A percentile compares a stretch with the other conserved stretches of the same genome.
Evolutionary conservation across 305 asterid genomes (phyloP).

Genomic region (Galium porrigens): DNA sequence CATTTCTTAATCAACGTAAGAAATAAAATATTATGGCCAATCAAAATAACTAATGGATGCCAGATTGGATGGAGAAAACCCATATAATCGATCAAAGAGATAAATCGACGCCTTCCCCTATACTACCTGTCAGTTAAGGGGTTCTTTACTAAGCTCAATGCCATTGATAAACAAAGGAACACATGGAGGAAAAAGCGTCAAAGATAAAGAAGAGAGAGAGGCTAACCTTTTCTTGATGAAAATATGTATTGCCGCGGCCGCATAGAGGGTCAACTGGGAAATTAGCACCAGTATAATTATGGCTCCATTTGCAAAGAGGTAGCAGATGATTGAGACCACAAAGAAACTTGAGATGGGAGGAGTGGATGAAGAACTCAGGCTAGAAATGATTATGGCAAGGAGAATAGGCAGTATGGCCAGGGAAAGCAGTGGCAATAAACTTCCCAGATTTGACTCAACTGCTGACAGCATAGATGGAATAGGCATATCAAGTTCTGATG

Average conservation of each 20-base stretch:
- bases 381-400: slow-evolving; percentile 42
- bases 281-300: slow-evolving; percentile 43
- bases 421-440: slow-evolving; percentile 48
- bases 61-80: too few species aligned
- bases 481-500: slow-evolving; percentile 79
- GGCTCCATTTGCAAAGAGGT: slow-evolving; percentile 64
- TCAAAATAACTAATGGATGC: too few species aligned
- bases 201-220: slow-evolving; percentile 6
- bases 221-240: slow-evolving; percentile 67
- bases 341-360: slow-evolving; percentile 50
- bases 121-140: not conserved
- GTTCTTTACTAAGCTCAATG: not conserved
- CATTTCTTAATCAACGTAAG: too few species aligned
- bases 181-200: not conserved
- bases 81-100: not conserved
- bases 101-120: too few species aligned
- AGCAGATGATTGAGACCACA: slow-evolving; percentile 53
- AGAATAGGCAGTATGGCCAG: slow-evolving; percentile 45
- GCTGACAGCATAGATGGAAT: slow-evolving; percentile 75
- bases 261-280: slow-evolving; percentile 48
- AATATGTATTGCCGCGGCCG: slow-evolving; percentile 47
- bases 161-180: not conserved
- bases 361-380: slow-evolving; percentile 37
- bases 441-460: slow-evolving; percentile 73
- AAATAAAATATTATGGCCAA: too few species aligned